These are phyloP conservation scores for Dendrostoma leiphaemia DNA, from an alignment of 2,329 filamentous ascomycete genomes.

Conservation along the genomic window DNA sequence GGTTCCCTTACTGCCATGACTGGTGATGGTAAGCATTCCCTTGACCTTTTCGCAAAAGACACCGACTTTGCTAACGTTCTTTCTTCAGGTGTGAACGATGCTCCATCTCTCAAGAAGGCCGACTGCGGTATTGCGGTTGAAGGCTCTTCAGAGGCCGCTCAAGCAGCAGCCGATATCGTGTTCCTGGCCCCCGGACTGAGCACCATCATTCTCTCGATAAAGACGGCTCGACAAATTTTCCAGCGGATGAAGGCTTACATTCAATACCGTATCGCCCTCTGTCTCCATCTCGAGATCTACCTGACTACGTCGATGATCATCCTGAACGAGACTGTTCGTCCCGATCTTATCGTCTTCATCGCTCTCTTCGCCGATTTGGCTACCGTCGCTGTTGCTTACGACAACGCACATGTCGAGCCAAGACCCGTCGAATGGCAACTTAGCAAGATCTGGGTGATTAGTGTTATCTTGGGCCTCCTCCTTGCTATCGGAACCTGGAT, in stretches of 20 bases:
- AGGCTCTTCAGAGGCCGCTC: constrained; percentile 69
- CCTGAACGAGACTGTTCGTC: constrained; percentile 72
- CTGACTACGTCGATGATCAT: constrained; percentile 76
- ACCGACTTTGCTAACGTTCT: background rate
- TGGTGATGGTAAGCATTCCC: constrained; percentile 57
- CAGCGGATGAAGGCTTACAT: constrained; percentile 78
- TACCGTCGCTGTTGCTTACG: constrained; percentile 75
- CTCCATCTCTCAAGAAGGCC: constrained; percentile 71
- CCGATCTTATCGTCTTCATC: constrained; percentile 75
- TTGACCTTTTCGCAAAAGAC: background rate
- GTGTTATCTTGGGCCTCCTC: constrained; percentile 63
- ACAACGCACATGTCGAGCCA: constrained; percentile 73
- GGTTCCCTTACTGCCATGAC: constrained; percentile 74
- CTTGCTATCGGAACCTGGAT: constrained; percentile 73
- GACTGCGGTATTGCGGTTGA: constrained; percentile 74
- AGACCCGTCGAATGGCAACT: constrained; percentile 79
- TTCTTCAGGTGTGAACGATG: constrained; percentile 60
- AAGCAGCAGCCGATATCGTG: constrained; percentile 71
- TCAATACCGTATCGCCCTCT: constrained; percentile 74
- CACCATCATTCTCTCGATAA: constrained; percentile 72
- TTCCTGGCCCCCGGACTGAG: constrained; percentile 71
- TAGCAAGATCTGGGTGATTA: constrained; percentile 79
- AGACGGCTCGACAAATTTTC: constrained; percentile 73
- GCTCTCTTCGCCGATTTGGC: constrained; percentile 77
- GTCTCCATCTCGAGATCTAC: constrained; percentile 74